Evolutionary conservation across 495 filamentous ascomycete species (phyloP).

Genomic region (Daldinia caldariorum): DNA sequence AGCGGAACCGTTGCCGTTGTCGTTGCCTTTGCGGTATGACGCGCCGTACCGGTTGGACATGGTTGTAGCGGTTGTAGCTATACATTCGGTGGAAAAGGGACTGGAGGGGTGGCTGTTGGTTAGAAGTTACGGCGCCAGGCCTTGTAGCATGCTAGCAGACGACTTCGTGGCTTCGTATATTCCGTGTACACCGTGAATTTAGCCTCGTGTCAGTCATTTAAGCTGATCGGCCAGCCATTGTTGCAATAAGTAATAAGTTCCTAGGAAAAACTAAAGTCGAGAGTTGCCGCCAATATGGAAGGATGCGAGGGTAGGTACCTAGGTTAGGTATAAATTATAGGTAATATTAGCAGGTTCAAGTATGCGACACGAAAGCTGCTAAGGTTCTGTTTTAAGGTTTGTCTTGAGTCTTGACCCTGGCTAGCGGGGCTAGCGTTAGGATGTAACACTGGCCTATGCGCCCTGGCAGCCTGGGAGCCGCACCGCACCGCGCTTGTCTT

Average conservation of each 20-base stretch:
- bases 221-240: background rate
- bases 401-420: background rate
- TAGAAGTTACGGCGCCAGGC: conserved; percentile 8
- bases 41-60: conserved; percentile 56
- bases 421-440: conserved; percentile 1
- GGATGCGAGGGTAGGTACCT: no score
- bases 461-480: no score
- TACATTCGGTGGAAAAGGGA: conserved; percentile 35
- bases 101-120: background rate
- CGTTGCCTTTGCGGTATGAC: conserved; percentile 52
- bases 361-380: conserved; percentile 2
- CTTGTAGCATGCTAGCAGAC: conserved; percentile 10
- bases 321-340: no score
- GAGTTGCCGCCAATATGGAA: background rate
- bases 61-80: conserved; percentile 42
- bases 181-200: no score
- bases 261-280: background rate
- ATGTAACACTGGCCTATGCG: background rate
- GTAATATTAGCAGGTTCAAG: no score
- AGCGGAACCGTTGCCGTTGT: conserved; percentile 41
- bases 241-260: background rate
- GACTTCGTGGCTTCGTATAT: background rate
- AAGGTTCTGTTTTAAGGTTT: conserved; percentile 4
- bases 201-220: no score
- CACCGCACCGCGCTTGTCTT: no score